Percentiles rank a stretch among this genome's conserved stretches.
Evolutionary conservation across 1,284 basidiomycete species (phyloP).

Genomic region (Cryptococcus sp.): DNA sequence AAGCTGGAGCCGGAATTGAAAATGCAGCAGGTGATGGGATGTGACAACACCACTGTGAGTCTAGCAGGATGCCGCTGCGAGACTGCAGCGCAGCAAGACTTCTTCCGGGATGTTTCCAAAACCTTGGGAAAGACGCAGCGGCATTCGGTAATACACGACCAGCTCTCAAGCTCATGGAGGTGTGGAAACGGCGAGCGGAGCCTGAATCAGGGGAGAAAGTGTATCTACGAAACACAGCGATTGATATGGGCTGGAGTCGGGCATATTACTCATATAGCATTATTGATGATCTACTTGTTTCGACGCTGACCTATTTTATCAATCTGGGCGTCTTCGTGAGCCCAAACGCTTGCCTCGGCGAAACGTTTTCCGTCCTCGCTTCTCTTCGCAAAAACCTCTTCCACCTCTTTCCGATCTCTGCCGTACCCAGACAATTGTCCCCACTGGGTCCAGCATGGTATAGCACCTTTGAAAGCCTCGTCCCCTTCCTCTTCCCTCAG

Average conservation of each 20-base stretch:
- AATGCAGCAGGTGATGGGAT: constrained; percentile 81
- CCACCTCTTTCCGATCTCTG: constrained; percentile 16
- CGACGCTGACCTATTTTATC: constrained; percentile 23
- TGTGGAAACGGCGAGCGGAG: constrained; percentile 59
- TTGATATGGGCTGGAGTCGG: constrained; percentile 28
- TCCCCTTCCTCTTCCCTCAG: constrained; percentile 12
- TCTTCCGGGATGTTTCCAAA: constrained; percentile 58
- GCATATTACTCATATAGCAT: constrained; percentile 30
- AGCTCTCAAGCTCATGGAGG: constrained; percentile 62
- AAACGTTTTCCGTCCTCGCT: constrained; percentile 7
- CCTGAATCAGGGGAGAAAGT: constrained; percentile 10
- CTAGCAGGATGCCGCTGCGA: constrained; percentile 30
- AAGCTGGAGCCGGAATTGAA: constrained; percentile 53
- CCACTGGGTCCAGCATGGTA: constrained; percentile 32
- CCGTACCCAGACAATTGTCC: constrained; percentile 23
- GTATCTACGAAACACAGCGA: constrained; percentile 26
- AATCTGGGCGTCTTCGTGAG: constrained; percentile 13
- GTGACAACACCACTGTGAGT: constrained; percentile 61
- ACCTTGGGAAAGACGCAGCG: constrained; percentile 56
- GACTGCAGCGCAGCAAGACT: constrained; percentile 51
- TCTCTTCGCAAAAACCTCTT: constrained; percentile 9
- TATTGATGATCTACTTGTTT: not conserved
- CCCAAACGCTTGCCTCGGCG: constrained; percentile 22
- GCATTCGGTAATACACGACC: constrained; percentile 64
- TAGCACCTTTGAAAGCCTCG: constrained; percentile 22